Evolutionary conservation across 108 stramenopile genomes (phyloP), one percentile per base, ranked within the genome.

Genomic region (Nitzschia sp.): DNA sequence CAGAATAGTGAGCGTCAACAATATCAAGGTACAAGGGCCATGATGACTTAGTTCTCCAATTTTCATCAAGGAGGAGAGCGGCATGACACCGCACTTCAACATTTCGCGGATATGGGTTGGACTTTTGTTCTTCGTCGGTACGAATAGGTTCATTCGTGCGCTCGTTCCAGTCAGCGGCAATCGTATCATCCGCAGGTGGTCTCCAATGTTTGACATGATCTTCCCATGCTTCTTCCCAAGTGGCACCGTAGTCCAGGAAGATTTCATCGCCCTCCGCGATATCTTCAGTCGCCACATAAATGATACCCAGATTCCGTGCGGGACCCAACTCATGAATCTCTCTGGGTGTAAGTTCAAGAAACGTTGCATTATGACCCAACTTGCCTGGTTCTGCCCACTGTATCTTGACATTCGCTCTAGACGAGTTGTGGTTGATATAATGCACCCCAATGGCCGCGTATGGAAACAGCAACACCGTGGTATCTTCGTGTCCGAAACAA

Each of bases 261-360:
- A 91, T 25, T 57, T 91, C 90, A 35, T 91, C 90, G 0, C 80
- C 85, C 59, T 81, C 66, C 21, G 53, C 25, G 55, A 91, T 88
- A 59, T 86, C 80, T 29, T 79, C 57, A 8, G 74, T 64, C 3
- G 86, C 86, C 24, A 84, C 42, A 28, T 81, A 86, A 6, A 85
- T 82, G 30, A 90, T 71, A 1, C 65, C 69, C 2, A 90, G 24
- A 0, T 63, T 73, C 2, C 70, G 29, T 34, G 21, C 63, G 46
- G 66, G 49, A 38, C 30, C 49, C 28, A 49, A 13, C 47, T 82
- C 30, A 32, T 59, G 67, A 57, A 76, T 55, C 4, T 78, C 49
- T n/a, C 71, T 13, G 23, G 82, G 53, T 5, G 73, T 53, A 13
- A 71, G 38, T 8, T 77, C 30, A 23, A 87, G 57, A 54, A 61